Base-by-base conservation (phyloP, 345 rosid species). In the Gossypium longicalyx region DNA sequence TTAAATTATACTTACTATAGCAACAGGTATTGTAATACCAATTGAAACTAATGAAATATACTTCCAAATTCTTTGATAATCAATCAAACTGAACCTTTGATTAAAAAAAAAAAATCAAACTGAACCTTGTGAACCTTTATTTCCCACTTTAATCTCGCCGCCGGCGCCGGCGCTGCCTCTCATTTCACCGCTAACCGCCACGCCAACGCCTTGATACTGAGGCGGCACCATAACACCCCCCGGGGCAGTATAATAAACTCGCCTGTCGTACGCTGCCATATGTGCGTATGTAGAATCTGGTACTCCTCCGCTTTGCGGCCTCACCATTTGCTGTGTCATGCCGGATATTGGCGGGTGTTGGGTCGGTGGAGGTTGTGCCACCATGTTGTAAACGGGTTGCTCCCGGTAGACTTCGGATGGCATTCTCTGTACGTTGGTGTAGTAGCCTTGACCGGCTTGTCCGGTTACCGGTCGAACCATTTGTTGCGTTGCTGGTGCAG, bases 351-450 rank as follows among this genome's bases (percentile, higher is more conserved):
- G 72, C 34, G 77, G 67, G 12, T 72, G 56, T 12, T 77, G 86
- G 23, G 71, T 73, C 4, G 65, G 80, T 74, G 71, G 82, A 27
- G 56, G 80, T 22, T 62, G 82, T 13, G 85, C 79, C 61, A 83
- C 77, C 80, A 91, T 20, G 82, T 82, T 88, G 85, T 86, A 91
- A 9, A 87, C n/a, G 58, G 78, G 88, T 29, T 84, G 95, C 34
- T 93, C 98, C 58, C 97, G 76, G 90, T 91, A 93, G 66, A 82
- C 80, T n/a, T 91, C 97, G 1, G 85, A 77, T 38, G 83, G 80
- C 82, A 88, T 77, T 78, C 95, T 73, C 71, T 90, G 98, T 74
- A 88, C 81, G 75, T 85, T 76, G 29, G 83, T 58, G 81, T 90
- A 94, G 75, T 88, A 90, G 3, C 89, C 90, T 78, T 89, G 97